Percentiles rank a stretch among this genome's conserved stretches.
These are phyloP conservation scores for Casuarina glauca DNA, from an alignment of 306 rosid genomes.

Conservation along the genomic window DNA sequence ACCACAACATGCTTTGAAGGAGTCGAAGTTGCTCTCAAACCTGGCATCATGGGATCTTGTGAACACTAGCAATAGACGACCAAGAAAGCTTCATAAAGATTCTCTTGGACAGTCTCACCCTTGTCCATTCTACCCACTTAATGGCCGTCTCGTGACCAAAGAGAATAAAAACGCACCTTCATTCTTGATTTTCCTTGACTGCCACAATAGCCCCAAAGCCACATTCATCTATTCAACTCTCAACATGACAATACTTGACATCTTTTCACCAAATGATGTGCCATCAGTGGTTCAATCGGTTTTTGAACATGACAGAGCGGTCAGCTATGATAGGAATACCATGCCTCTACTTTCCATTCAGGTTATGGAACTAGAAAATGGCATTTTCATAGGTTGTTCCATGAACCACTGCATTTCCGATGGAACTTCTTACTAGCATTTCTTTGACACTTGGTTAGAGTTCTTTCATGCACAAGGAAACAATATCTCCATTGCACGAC, in stretches of 20 bases:
- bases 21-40: background rate
- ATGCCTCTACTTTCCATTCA: constrained; percentile 50
- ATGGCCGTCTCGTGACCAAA: constrained; percentile 44
- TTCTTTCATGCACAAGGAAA: constrained; percentile 41
- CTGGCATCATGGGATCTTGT: background rate
- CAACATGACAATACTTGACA: constrained; percentile 37
- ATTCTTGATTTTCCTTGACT: constrained; percentile 41
- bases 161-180: constrained; percentile 34
- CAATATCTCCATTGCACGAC: background rate
- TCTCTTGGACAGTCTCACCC: constrained; percentile 43
- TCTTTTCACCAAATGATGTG: constrained; percentile 55
- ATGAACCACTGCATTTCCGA: constrained; percentile 52
- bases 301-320: constrained; percentile 56
- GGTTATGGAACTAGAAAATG: constrained; percentile 57
- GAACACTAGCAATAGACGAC: background rate
- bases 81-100: constrained; percentile 16
- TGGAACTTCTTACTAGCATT: constrained; percentile 63
- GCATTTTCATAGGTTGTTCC: constrained; percentile 68
- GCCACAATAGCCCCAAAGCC: constrained; percentile 33
- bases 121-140: constrained; percentile 58
- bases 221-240: constrained; percentile 52
- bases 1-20: constrained; percentile 1
- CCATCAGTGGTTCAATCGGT: constrained; percentile 53
- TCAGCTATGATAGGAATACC: constrained; percentile 64
- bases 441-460: constrained; percentile 57